Evolutionary conservation across 805 yeast genomes (phyloP), one percentile per base, ranked within the genome.

Genomic region (Lachancea mirantina): DNA sequence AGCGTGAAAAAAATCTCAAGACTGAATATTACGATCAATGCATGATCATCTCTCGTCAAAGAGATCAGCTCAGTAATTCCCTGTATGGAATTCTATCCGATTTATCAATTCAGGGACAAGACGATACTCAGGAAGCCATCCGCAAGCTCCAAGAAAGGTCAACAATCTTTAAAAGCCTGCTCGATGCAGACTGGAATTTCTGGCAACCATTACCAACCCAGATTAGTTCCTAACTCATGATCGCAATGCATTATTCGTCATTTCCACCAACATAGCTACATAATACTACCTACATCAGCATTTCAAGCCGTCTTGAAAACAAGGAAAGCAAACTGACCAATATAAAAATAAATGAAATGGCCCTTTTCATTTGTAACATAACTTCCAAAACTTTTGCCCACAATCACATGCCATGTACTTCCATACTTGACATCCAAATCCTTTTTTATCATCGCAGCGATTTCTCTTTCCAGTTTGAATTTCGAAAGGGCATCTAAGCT

Each of bases 341-440:
- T 65, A 59, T 80, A 82, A 49, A 76, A 79, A 49, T 83, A 82
- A 8, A 76, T 63, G 48, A 83, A 83, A 46, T 65, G 67, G 1
- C 87, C 88, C 43, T 74, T 74, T 55, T 81, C 84, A 50, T 83
- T 92, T 8, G 88, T 78, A 13, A 83, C 85, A 51, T 77, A 80
- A 30, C 81, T 72, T 3, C 92, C 89, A 57, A 82, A 83, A 46
- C 76, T 77, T 54, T 74, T 78, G 8, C 92, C 94, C 33, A 80
- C 87, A 30, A 83, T 69, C 2, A 79, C 84, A 52, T 83, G 89
- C 94, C 92, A 83, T 23, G 84, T 73, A 18, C 76, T 70, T 0
- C 88, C 89, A 38, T 67, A 72, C 28, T 65, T 55, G 28, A 68
- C 66, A 51, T 82, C 92, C 55, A 81, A 55, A 30, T 66, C 65